Base-by-base conservation (phyloP, 352 stramenopile species). In the Pythium chondricola region DNA sequence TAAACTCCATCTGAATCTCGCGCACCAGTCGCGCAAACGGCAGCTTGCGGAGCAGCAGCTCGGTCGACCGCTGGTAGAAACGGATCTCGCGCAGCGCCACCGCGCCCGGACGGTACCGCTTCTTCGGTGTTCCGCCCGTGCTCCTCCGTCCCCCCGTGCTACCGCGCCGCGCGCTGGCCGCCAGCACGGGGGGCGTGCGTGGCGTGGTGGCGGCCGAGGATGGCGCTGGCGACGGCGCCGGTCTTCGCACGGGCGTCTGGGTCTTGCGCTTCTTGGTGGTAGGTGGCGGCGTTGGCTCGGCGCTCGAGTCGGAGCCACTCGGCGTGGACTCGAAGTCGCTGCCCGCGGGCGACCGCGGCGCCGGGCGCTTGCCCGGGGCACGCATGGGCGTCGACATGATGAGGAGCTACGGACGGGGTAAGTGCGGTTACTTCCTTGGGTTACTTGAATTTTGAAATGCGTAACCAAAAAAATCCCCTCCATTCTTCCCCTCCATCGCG, bases 21-120 rank as follows among this genome's bases (percentile, higher is more conserved):
- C 90, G 76, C 36, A 98, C 95, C 13, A 99, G 71, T 17, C 96
- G 75, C 14, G 95, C 94, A 65, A 99, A 99, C 24, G 96, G 96
- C 31, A 99, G 71, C 63, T 97, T 96, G 17, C 96, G 88, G 43
- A 99, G 59, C 38, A 99, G 67, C 43, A 99, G 72, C 49, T 98
- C 93, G 0, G 96, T 99, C 41, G 76, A 95, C 21, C 76, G 81
- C 74, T 99, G 97, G 63, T 98, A 95, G 41, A 87, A 67, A 10
- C 96, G 79, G 61, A 99, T 99, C 79, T 99, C 96, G 43, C 86
- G 76, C 13, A 99, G 71, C 5, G 94, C 95, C 13, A 58, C 42
- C 50, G 93, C 67, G 13, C 90, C 90, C 0, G 79, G 67, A 11
- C 67, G 77, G 52, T 68, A 85, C 22, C 74, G 67, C 33, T 51